Conservation (phyloP, 2,329 filamentous ascomycete species). For the Eutypa lata region DNA sequence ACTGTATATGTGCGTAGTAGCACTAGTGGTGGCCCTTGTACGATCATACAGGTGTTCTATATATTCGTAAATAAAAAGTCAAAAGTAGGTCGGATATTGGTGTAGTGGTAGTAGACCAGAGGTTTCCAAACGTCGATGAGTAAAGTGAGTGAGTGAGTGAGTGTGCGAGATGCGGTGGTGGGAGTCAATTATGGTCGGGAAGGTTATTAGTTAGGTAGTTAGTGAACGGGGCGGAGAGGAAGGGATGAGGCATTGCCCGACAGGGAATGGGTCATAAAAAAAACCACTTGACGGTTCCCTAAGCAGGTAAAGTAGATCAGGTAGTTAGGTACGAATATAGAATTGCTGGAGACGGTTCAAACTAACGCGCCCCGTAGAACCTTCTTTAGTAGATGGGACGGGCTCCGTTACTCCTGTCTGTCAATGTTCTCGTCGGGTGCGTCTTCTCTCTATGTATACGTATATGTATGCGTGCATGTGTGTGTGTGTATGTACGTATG, state of each 20-base stretch:
- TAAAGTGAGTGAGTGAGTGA: too few relatives aligned
- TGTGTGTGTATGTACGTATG: too few relatives aligned
- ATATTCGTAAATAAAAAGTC: neutral
- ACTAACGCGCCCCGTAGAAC: conserved; percentile 1
- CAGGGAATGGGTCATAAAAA: neutral
- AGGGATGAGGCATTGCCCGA: neutral
- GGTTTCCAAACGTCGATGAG: neutral
- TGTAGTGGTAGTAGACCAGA: neutral
- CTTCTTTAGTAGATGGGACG: neutral
- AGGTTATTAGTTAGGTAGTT: neutral
- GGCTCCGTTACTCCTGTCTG: neutral
- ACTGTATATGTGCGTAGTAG: neutral
- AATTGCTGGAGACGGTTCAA: neutral
- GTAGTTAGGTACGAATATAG: neutral
- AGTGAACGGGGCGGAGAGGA: neutral
- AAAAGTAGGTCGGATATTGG: neutral
- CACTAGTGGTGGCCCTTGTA: too few relatives aligned
- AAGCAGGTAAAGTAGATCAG: neutral
- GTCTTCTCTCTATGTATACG: too few relatives aligned
- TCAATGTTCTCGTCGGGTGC: neutral
- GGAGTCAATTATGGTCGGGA: neutral
- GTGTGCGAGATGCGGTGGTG: neutral
- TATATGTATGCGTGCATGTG: too few relatives aligned
- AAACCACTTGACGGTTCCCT: neutral
- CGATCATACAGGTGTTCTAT: neutral